Conservation (phyloP, 108 stramenopile species). For the Asterionellopsis glacialis region DNA sequence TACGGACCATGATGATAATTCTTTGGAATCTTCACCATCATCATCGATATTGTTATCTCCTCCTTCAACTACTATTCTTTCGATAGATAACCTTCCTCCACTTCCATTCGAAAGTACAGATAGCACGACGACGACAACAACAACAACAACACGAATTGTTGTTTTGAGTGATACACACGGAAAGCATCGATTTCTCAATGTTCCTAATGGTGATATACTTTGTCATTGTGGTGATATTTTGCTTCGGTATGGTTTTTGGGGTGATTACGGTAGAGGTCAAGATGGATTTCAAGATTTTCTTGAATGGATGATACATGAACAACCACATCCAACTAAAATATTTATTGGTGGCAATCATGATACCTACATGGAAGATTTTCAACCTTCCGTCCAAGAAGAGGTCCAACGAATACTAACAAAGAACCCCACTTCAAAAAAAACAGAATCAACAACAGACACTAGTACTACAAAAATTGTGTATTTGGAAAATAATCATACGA, state of each 20-base stretch:
- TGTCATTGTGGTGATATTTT: slow-evolving; percentile 18
- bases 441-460: too few relatives aligned
- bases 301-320: slow-evolving; percentile 5
- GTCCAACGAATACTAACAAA: background rate
- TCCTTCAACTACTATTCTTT: too few relatives aligned
- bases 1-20: too few relatives aligned
- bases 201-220: slow-evolving; percentile 13
- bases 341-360: slow-evolving; percentile 18
- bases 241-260: slow-evolving; percentile 11
- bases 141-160: slow-evolving; percentile 3
- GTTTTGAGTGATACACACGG: slow-evolving; percentile 11
- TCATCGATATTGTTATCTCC: too few relatives aligned
- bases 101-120: too few relatives aligned
- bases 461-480: too few relatives aligned
- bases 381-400: background rate
- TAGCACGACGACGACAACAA: too few relatives aligned
- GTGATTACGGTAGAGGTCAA: background rate
- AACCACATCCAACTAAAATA: slow-evolving; percentile 7
- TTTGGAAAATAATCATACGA: too few relatives aligned
- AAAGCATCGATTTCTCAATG: slow-evolving; percentile 10
- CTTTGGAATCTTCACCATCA: too few relatives aligned
- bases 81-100: too few relatives aligned
- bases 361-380: slow-evolving; percentile 1
- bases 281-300: slow-evolving; percentile 8
- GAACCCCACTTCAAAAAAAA: background rate